A percentile compares a stretch with the other conserved stretches of the same genome.
These are phyloP conservation scores for Cicer arietinum DNA, from an alignment of 306 rosid species.

Conservation along the genomic window DNA sequence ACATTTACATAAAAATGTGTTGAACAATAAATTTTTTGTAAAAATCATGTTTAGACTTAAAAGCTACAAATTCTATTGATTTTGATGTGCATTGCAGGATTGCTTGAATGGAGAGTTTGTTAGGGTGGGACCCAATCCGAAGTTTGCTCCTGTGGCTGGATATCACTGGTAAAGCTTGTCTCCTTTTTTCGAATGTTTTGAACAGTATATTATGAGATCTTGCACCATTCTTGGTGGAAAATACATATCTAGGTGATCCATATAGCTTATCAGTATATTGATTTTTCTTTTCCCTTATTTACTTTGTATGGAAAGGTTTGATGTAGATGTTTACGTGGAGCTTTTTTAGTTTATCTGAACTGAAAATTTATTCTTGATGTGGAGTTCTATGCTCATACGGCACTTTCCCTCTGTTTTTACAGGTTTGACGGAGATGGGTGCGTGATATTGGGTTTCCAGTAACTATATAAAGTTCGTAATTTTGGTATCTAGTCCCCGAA, in stretches of 20 bases:
- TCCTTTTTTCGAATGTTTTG: background rate
- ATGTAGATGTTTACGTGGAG: background rate
- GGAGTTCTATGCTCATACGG: conserved; percentile 42
- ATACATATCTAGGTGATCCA: conserved; percentile 16
- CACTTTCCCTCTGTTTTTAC: conserved; percentile 47
- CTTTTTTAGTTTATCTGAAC: conserved; percentile 22
- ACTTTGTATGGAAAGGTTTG: conserved; percentile 21
- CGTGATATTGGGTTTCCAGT: conserved; percentile 39
- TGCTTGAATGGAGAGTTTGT: conserved; percentile 97
- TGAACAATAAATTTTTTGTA: background rate
- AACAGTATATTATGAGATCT: conserved; percentile 3
- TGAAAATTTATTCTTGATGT: conserved; percentile 17
- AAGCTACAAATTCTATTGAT: too few species aligned
- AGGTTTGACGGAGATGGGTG: conserved; percentile 99
- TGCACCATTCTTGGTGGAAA: conserved; percentile 23
- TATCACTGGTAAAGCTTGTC: conserved; percentile 79
- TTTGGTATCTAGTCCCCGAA: conserved; percentile 19
- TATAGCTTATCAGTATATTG: conserved; percentile 18
- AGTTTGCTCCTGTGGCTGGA: conserved; percentile 87
- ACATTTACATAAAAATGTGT: too few species aligned
- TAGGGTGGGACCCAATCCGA: conserved; percentile 91
- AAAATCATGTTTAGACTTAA: too few species aligned
- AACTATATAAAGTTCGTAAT: conserved; percentile 13
- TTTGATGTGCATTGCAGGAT: conserved; percentile 55
- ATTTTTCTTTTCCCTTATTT: background rate